Evolutionary conservation across 2,329 filamentous ascomycete genomes (phyloP), one percentile per base, ranked within the genome.

Genomic region (Aspergillus ochraceoroseus): DNA sequence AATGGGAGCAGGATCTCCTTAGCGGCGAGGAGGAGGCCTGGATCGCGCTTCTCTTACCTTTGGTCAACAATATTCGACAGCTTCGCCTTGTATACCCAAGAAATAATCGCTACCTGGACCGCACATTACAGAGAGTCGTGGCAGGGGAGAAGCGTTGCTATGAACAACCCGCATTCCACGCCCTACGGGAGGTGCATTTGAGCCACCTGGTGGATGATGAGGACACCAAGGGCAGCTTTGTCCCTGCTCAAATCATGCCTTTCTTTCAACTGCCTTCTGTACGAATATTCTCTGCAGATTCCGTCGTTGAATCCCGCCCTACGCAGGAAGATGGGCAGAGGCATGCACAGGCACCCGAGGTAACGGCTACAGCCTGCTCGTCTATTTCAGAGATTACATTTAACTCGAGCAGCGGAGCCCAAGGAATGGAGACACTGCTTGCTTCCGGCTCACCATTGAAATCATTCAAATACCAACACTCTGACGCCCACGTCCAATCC

Each of bases 401-500:
- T 7, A 51, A 46, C 3, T 34, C 46, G 5, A 61, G 58, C 41
- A 59, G 53, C 20, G 57, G 53, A 2, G 46, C 49, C 2, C 35
- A 48, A 2, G 57, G 58, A 7, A 57, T 61, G 51, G 38, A 49
- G 11, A 37, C 25, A 1, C 19, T 61, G 14, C 37, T 61, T 7
- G 31, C 44, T 2, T 48, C 48, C 2, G 60, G 58, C 39, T 32
- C 51, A 5, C 41, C 47, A 1, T 37, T 61, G 11, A 47, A 42
- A 3, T 56, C 55, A 1, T 59, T 61, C 41, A 61, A 59, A 33
- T 59, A 61, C 18, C 58, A 61, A 28, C 58, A 61, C 40, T 58
- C 56, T 1, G 57, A 61, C 31, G 48, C 48, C 2, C 53, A 57
- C n/a, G 27, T 57, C 5, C 43, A 48, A 2, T 49, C 55, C 0